phyloP scores from a whole-genome alignment of 2,329 filamentous ascomycete genomes.

The Calonectria leucothoes region DNA sequence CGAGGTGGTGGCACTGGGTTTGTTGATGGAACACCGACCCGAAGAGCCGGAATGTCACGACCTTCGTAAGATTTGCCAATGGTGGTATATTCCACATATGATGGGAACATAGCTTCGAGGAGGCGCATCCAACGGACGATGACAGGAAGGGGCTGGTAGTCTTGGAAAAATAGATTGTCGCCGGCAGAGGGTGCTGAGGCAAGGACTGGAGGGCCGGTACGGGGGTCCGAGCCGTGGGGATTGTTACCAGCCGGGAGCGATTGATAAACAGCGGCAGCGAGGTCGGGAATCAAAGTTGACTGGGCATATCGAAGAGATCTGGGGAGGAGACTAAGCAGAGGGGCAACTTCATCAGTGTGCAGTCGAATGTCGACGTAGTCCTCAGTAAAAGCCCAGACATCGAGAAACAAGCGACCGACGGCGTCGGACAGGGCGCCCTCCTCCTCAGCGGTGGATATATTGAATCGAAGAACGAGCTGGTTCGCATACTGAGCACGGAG shows the following conservation, averaged over 20 bases:
- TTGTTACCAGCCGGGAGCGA: slow-evolving; percentile 43
- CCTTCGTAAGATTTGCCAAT: slow-evolving; percentile 92
- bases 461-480: slow-evolving; percentile 92
- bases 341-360: slow-evolving; percentile 79
- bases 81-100: slow-evolving; percentile 77
- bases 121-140: slow-evolving; percentile 93
- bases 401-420: slow-evolving; percentile 80
- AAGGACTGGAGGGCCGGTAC: slow-evolving; percentile 45
- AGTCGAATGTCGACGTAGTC: slow-evolving; percentile 89
- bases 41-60: slow-evolving; percentile 84
- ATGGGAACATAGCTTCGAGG: slow-evolving; percentile 89
- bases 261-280: slow-evolving; percentile 81
- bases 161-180: slow-evolving; percentile 88
- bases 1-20: slow-evolving; percentile 61
- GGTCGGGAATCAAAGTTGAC: slow-evolving; percentile 80
- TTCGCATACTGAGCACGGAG: slow-evolving; percentile 71
- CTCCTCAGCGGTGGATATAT: slow-evolving; percentile 76
- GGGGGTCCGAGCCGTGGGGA: slow-evolving; percentile 32
- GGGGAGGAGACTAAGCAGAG: slow-evolving; percentile 83
- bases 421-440: slow-evolving; percentile 79
- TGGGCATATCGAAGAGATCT: slow-evolving; percentile 77
- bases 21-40: slow-evolving; percentile 71
- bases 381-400: slow-evolving; percentile 88
- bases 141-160: slow-evolving; percentile 89
- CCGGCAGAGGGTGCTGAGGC: slow-evolving; percentile 48